These are phyloP conservation scores for Rhizopogon sp. DNA, from an alignment of 768 basidiomycete genomes.

Conservation along the genomic window DNA sequence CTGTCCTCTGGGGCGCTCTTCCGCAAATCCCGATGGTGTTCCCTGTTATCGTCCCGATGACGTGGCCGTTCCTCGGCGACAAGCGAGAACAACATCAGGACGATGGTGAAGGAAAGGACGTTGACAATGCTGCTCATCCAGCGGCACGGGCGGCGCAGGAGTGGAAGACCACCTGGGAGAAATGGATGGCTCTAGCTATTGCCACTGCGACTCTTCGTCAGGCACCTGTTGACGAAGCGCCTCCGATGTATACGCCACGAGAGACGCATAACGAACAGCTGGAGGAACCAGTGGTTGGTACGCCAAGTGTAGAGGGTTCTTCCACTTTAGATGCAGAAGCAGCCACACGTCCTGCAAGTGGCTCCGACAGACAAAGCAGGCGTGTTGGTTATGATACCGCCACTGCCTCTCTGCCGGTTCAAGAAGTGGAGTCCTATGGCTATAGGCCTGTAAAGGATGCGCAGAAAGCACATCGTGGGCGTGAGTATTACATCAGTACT, in stretches of 20 bases:
- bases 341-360: slow-evolving; percentile 17
- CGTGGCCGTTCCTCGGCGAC: slow-evolving; percentile 62
- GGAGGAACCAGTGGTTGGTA: slow-evolving; percentile 11
- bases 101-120: slow-evolving; percentile 26
- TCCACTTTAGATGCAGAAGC: slow-evolving; percentile 8
- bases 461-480: slow-evolving; percentile 57
- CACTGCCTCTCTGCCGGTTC: slow-evolving; percentile 47
- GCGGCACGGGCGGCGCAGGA: slow-evolving; percentile 52
- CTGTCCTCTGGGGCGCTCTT: slow-evolving; percentile 55
- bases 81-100: slow-evolving; percentile 31
- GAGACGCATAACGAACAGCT: slow-evolving; percentile 23
- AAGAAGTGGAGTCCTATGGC: slow-evolving; percentile 64
- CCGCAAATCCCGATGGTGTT: slow-evolving; percentile 75
- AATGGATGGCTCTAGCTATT: slow-evolving; percentile 57
- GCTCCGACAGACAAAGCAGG: slow-evolving; percentile 30
- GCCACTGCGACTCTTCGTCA: slow-evolving; percentile 42
- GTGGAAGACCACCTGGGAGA: slow-evolving; percentile 70
- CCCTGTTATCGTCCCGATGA: slow-evolving; percentile 69
- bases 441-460: slow-evolving; percentile 50
- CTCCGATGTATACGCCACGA: slow-evolving; percentile 71
- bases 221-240: slow-evolving; percentile 46
- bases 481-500: slow-evolving; percentile 31
- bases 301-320: not conserved
- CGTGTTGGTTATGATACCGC: slow-evolving; percentile 44
- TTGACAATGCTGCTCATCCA: slow-evolving; percentile 30